Conservation (phyloP, 2,329 filamentous ascomycete species). For the Xylogone sp. region DNA sequence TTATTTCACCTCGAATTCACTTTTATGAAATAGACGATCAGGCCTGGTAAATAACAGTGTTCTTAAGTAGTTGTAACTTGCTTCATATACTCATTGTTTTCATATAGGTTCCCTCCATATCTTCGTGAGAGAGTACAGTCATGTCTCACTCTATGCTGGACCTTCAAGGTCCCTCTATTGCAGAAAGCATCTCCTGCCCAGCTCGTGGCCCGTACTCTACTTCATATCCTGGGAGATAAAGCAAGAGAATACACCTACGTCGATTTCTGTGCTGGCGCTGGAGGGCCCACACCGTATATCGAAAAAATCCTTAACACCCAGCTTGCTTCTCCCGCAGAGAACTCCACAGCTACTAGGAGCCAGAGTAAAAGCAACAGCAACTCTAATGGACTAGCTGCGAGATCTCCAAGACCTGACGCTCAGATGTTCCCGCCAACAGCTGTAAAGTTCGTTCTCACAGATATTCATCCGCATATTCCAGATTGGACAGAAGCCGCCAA, state of each 20-base stretch:
- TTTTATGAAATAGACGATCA: conserved; percentile 67
- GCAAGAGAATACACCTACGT: conserved; percentile 58
- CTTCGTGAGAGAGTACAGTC: conserved; percentile 63
- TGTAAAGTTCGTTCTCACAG: conserved; percentile 60
- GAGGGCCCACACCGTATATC: conserved; percentile 65
- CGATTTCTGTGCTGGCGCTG: conserved; percentile 73
- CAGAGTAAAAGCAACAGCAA: too few species aligned
- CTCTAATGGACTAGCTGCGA: conserved; percentile 13
- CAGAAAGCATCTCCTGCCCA: conserved; percentile 55
- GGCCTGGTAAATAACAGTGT: conserved; percentile 46
- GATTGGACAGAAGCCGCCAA: conserved; percentile 54
- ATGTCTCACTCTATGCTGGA: conserved; percentile 62
- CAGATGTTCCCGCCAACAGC: conserved; percentile 18
- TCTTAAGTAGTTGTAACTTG: conserved; percentile 5
- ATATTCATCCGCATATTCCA: conserved; percentile 59
- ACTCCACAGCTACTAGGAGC: conserved; percentile 12
- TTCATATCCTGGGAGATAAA: conserved; percentile 42
- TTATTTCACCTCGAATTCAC: conserved; percentile 55
- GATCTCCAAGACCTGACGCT: conserved; percentile 18
- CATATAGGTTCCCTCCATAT: conserved; percentile 58
- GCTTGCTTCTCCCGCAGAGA: conserved; percentile 21
- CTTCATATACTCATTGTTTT: conserved; percentile 1
- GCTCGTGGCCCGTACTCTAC: conserved; percentile 56
- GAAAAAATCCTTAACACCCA: conserved; percentile 54
- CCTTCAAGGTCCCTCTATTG: conserved; percentile 51